Percentiles rank a stretch among this genome's conserved stretches.
Conservation (phyloP, 352 stramenopile species). For the Pythium monospermum region DNA sequence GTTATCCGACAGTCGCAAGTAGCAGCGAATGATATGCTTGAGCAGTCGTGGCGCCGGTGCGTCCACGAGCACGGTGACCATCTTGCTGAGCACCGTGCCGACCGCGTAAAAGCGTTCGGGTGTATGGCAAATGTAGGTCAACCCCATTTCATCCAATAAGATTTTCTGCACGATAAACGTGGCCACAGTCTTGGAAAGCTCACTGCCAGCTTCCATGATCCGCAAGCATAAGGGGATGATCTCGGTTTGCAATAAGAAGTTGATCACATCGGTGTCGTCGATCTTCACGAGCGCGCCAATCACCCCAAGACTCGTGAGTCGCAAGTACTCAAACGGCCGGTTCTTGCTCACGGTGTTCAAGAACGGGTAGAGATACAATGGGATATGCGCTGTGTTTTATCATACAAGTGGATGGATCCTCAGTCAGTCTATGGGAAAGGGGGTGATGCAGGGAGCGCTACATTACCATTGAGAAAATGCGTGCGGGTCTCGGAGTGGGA, state of each 20-base stretch:
- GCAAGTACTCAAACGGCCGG: slow-evolving; percentile 98
- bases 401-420: neutral
- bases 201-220: slow-evolving; percentile 98
- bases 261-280: slow-evolving; percentile 98
- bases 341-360: slow-evolving; percentile 98
- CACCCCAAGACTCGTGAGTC: slow-evolving; percentile 96
- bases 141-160: slow-evolving; percentile 96
- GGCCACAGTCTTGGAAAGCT: slow-evolving; percentile 98
- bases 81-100: slow-evolving; percentile 94
- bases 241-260: slow-evolving; percentile 98
- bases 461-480: slow-evolving; percentile 92
- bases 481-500: slow-evolving; percentile 96
- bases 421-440: neutral
- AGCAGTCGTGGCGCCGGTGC: slow-evolving; percentile 93
- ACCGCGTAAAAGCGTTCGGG: slow-evolving; percentile 91
- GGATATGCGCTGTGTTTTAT: slow-evolving; percentile 95
- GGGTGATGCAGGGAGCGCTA: neutral
- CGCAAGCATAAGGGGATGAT: slow-evolving; percentile 98
- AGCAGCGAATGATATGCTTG: slow-evolving; percentile 99
- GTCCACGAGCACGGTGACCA: slow-evolving; percentile 94
- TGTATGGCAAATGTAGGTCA: slow-evolving; percentile 99
- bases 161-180: slow-evolving; percentile 99
- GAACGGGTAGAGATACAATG: slow-evolving; percentile 98
- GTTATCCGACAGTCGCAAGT: slow-evolving; percentile 92
- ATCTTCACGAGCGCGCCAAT: slow-evolving; percentile 99